phyloP scores from a whole-genome alignment of 2,329 filamentous ascomycete genomes.

The Colletotrichum karsti region DNA sequence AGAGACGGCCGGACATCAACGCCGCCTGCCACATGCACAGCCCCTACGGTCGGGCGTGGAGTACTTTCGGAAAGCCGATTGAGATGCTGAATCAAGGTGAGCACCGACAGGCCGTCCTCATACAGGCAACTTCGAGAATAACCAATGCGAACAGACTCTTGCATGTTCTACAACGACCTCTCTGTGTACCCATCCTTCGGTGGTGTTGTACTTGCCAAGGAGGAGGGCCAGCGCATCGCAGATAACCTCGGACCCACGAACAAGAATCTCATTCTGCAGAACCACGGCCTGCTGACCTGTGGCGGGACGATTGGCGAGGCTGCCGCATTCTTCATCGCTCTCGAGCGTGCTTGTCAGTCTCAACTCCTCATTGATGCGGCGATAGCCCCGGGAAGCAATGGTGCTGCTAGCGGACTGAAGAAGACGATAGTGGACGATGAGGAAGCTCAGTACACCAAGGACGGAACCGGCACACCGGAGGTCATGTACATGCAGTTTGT shows the following conservation, averaged over 20 bases:
- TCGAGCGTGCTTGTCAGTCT: conserved; percentile 73
- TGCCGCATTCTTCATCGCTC: conserved; percentile 71
- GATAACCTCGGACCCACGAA: conserved; percentile 63
- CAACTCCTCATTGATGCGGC: conserved; percentile 75
- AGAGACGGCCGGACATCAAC: conserved; percentile 68
- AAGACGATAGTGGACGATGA: conserved; percentile 50
- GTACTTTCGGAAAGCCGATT: conserved; percentile 65
- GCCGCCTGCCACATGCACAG: conserved; percentile 75
- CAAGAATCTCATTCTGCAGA: conserved; percentile 71
- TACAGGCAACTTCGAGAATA: neutral
- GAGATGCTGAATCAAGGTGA: conserved; percentile 71
- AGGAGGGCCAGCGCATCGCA: conserved; percentile 71
- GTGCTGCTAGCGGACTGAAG: conserved; percentile 33
- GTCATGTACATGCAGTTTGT: conserved; percentile 46
- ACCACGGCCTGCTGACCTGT: conserved; percentile 75
- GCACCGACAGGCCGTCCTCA: fast-evolving
- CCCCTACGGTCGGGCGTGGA: conserved; percentile 72
- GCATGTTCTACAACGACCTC: conserved; percentile 69
- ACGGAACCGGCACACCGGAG: conserved; percentile 33
- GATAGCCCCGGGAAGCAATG: conserved; percentile 26
- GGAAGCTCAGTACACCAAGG: conserved; percentile 45
- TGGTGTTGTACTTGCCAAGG: conserved; percentile 60
- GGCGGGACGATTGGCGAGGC: conserved; percentile 77
- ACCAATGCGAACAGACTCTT: conserved; percentile 52
- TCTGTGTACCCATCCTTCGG: conserved; percentile 67